Percentiles rank a stretch among this genome's conserved stretches.
These are phyloP conservation scores for Hevea brasiliensis DNA, from an alignment of 345 rosid genomes.

Conservation along the genomic window DNA sequence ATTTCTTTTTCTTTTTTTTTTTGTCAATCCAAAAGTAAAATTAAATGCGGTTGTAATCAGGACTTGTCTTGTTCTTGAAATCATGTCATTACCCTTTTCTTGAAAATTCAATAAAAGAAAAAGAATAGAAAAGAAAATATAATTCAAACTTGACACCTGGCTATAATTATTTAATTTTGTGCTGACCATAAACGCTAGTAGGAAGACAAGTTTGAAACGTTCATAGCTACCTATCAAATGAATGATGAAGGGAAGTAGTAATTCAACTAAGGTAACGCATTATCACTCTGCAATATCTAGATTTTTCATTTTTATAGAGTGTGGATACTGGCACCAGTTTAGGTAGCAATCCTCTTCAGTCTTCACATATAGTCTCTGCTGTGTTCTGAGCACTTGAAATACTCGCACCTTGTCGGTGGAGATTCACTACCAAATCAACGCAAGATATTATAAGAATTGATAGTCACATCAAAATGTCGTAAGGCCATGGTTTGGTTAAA, in stretches of 20 bases:
- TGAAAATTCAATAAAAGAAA: too few species aligned
- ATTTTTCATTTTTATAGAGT: too few species aligned
- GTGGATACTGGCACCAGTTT: too few species aligned
- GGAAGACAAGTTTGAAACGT: slow-evolving; percentile 26
- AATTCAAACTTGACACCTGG: too few species aligned
- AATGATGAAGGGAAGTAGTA: too few species aligned
- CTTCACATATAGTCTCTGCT: too few species aligned
- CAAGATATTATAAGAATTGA: background rate
- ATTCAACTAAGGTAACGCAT: too few species aligned
- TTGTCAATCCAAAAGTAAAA: slow-evolving; percentile 5
- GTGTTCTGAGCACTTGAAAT: too few species aligned
- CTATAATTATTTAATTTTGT: background rate
- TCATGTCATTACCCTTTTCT: background rate
- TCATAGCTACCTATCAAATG: background rate
- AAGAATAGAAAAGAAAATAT: too few species aligned
- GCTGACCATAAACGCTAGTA: background rate
- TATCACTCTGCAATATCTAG: too few species aligned
- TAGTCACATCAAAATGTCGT: slow-evolving; percentile 16
- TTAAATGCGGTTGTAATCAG: background rate
- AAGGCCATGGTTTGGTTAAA: background rate
- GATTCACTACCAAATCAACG: background rate
- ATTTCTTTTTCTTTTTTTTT: background rate
- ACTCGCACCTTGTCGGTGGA: too few species aligned
- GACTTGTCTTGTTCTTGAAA: background rate
- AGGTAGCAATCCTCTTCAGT: too few species aligned